These are phyloP conservation scores for Chiua virens DNA, from an alignment of 768 basidiomycete species.

Conservation along the genomic window DNA sequence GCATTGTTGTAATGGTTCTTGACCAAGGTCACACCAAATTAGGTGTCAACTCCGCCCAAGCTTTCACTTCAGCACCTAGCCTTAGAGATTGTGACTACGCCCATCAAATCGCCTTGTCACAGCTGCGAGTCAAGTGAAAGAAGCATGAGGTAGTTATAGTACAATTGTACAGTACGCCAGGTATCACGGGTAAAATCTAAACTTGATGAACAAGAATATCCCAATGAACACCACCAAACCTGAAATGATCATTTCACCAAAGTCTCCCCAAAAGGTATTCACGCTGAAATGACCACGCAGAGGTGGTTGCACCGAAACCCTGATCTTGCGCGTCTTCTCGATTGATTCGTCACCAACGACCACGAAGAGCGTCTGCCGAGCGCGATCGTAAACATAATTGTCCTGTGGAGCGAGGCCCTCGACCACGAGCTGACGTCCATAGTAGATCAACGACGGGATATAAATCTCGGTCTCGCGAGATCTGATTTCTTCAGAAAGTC, in stretches of 20 bases:
- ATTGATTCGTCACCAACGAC: constrained; percentile 45
- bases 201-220: constrained; percentile 30
- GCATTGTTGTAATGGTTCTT: too few relatives aligned
- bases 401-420: constrained; percentile 54
- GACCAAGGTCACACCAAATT: too few relatives aligned
- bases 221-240: constrained; percentile 33
- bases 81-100: too few relatives aligned
- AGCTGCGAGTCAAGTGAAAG: too few relatives aligned
- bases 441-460: constrained; percentile 62
- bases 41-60: too few relatives aligned
- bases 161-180: too few relatives aligned
- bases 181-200: constrained; percentile 26
- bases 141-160: too few relatives aligned
- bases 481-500: constrained; percentile 14
- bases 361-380: constrained; percentile 69
- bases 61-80: too few relatives aligned
- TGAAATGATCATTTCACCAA: constrained; percentile 33
- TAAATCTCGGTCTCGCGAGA: constrained; percentile 84
- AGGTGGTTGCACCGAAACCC: constrained; percentile 57
- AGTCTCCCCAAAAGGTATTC: constrained; percentile 70
- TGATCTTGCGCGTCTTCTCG: constrained; percentile 49
- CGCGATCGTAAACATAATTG: constrained; percentile 57
- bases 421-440: constrained; percentile 57
- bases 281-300: constrained; percentile 49
- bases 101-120: too few relatives aligned